These are phyloP conservation scores for Arthrinium phaeospermum DNA, from an alignment of 2,329 filamentous ascomycete genomes.

Conservation along the genomic window DNA sequence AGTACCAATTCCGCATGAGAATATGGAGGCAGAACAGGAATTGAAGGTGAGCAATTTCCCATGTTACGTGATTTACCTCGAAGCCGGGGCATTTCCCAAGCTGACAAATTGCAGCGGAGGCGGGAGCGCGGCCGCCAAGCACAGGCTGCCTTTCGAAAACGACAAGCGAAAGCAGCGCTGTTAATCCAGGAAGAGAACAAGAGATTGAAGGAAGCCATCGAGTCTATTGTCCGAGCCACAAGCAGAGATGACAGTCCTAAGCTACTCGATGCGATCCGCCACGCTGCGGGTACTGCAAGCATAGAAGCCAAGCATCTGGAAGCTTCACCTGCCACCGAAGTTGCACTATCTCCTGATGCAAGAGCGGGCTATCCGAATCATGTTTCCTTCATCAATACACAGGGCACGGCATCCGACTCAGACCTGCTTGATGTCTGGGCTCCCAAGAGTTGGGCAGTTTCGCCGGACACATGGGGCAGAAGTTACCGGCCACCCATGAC, in stretches of 20 bases:
- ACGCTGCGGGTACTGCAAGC: conserved; percentile 30
- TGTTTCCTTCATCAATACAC: background rate
- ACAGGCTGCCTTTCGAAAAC: conserved; percentile 40
- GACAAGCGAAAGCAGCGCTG: conserved; percentile 31
- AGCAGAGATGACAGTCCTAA: conserved; percentile 26
- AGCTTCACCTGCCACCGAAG: background rate
- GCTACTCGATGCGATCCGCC: conserved; percentile 27
- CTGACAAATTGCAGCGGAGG: conserved; percentile 32
- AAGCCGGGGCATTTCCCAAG: background rate
- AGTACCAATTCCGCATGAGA: background rate
- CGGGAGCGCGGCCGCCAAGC: conserved; percentile 38
- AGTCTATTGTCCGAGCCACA: conserved; percentile 28
- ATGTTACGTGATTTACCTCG: background rate
- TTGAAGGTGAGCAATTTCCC: background rate
- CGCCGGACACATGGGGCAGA: background rate
- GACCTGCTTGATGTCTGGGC: background rate
- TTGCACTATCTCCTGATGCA: background rate
- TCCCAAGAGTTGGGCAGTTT: background rate
- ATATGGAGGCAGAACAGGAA: background rate
- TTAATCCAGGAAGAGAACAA: conserved; percentile 31
- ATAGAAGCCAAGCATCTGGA: conserved; percentile 23
- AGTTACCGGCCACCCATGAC: conserved; percentile 20
- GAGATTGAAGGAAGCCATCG: conserved; percentile 31
- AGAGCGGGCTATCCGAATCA: background rate
- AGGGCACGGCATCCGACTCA: background rate